Evolutionary conservation across 768 basidiomycete genomes (phyloP).

Genomic region (Panaeolus papilionaceus): DNA sequence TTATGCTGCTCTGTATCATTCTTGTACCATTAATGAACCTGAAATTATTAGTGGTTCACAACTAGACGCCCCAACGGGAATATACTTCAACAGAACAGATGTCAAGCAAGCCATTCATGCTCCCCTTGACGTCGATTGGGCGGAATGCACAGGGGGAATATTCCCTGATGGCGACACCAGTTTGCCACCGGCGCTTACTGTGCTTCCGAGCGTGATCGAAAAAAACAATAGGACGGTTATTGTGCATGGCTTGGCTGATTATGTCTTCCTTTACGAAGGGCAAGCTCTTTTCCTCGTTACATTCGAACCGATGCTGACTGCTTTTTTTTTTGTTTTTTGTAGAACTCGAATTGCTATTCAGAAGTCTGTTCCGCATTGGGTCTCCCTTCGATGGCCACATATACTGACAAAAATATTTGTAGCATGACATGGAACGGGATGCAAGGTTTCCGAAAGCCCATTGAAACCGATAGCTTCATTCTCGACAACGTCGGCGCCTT

Average conservation of each 20-base stretch:
- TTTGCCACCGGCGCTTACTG: constrained; percentile 64
- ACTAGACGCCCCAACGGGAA: constrained; percentile 57
- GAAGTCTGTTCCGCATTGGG: constrained; percentile 48
- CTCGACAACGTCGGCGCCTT: constrained; percentile 74
- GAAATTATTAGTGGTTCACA: constrained; percentile 55
- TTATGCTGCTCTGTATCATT: background rate
- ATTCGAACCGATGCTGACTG: background rate
- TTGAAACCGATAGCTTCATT: constrained; percentile 67
- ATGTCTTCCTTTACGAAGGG: constrained; percentile 77
- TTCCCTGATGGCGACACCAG: constrained; percentile 69
- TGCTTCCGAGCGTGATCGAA: constrained; percentile 78
- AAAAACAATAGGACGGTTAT: constrained; percentile 74
- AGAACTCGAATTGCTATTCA: constrained; percentile 69
- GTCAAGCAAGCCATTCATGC: constrained; percentile 79
- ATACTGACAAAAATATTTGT: background rate
- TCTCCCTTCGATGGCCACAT: background rate
- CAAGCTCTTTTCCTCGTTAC: constrained; percentile 33
- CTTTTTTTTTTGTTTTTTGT: background rate
- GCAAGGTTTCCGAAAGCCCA: constrained; percentile 80
- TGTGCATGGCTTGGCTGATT: constrained; percentile 77
- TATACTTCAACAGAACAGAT: constrained; percentile 74
- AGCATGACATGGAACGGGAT: constrained; percentile 62
- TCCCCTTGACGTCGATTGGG: constrained; percentile 64
- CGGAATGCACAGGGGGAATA: constrained; percentile 63
- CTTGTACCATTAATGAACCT: constrained; percentile 8